phyloP scores from a whole-genome alignment of 2,329 filamentous ascomycete species.

The Madurella mycetomatis region DNA sequence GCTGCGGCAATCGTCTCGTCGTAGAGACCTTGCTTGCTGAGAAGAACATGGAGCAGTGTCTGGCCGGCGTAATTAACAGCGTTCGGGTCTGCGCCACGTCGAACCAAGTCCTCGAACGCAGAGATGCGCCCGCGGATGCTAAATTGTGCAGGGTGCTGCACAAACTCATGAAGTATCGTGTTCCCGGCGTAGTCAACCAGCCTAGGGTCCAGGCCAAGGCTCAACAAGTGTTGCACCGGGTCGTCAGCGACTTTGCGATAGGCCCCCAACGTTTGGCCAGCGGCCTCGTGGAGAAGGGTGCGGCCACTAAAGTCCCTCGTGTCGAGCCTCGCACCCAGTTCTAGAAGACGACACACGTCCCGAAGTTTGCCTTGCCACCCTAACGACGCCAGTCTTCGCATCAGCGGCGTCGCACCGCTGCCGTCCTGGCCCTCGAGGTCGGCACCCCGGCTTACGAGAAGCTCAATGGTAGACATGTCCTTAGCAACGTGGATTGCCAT shows the following conservation, averaged over 20 bases:
- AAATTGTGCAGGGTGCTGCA: background rate
- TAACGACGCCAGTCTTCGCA: background rate
- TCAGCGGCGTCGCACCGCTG: slow-evolving; percentile 3
- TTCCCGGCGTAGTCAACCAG: slow-evolving; percentile 21
- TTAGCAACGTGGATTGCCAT: slow-evolving; percentile 5
- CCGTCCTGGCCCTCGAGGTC: slow-evolving; percentile 14
- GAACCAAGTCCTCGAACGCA: slow-evolving; percentile 2
- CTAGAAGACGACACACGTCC: background rate
- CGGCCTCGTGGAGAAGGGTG: slow-evolving; percentile 10
- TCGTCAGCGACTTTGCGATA: background rate
- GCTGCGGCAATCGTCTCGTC: background rate
- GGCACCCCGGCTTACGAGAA: slow-evolving; percentile 10
- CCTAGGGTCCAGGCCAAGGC: slow-evolving; percentile 17
- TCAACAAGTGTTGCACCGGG: background rate
- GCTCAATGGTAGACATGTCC: background rate
- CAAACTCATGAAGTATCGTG: slow-evolving; percentile 21
- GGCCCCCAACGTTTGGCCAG: background rate
- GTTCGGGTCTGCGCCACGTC: slow-evolving; percentile 8
- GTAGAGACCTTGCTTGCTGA: background rate
- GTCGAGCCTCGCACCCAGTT: slow-evolving; percentile 6
- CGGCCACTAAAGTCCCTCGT: slow-evolving; percentile 13
- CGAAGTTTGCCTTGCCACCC: background rate
- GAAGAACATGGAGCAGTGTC: slow-evolving; percentile 8
- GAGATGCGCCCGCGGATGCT: background rate
- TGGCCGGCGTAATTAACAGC: slow-evolving; percentile 6